Base-by-base conservation (phyloP, 306 rosid species). In the Herpetospermum pedunculosum region DNA sequence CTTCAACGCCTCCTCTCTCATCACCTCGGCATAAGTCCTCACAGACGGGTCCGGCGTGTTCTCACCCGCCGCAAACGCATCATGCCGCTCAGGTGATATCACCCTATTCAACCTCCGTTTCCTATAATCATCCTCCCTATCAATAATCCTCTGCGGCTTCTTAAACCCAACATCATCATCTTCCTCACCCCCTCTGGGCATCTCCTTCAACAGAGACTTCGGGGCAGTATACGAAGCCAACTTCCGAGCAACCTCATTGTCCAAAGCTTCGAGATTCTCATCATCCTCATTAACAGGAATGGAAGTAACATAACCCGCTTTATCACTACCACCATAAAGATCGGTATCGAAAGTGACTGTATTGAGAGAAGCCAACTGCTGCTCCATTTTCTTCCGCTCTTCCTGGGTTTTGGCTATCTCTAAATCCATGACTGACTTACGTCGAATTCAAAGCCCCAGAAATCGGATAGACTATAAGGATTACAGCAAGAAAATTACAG, bases 331-430 rank as follows among this genome's bases (percentile, higher is more conserved):
- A 21, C 92, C 89, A 38, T 87, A 87, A 49, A 89, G 85, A 28
- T 89, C 88, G 9, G 80, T 84, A 46, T 89, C 92, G 83, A 80
- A 89, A 48, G 87, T 81, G 13, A 87, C 54, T 4, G 96, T 75
- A 41, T 64, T 87, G 13, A 89, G 80, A 37, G 96, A 82, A 14
- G 90, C 92, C 50, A 89, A 70, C 26, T 85, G 86, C 86, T 87
- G 86, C 81, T 89, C 95, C 88, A 89, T 41, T 58, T 62, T 83
- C 84, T 40, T 81, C 62, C 89, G 78, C 49, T 92, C 98, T 40
- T 92, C 97, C 81, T 92, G 97, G 18, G 96, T 87, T 77, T 84
- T 93, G 23, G 88, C 93, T n/a, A 93, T 90, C 78, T 92, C 94
- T 0, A 83, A 81, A 75, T 90, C 96, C 49, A 65, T 58, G 18